Evolutionary conservation across 164 flowering plant species (phyloP), one percentile per base, ranked within the genome.

Genomic region (Umbellularia californica): DNA sequence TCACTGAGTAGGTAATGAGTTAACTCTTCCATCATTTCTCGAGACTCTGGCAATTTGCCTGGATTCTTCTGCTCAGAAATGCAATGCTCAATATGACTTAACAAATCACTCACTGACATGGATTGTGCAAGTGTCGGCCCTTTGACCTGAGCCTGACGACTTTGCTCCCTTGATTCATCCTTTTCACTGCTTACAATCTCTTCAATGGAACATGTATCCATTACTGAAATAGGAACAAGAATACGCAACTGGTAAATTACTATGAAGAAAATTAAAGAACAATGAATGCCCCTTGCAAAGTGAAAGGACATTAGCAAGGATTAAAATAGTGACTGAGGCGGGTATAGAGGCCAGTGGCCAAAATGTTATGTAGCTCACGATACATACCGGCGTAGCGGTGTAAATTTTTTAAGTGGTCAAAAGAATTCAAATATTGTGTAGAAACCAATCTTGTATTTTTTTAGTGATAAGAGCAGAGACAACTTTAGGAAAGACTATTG

Each of bases 31-130:
- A 93, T 80, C 72, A 84, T 83, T 58, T 80, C 85, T 55, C 76
- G 82, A 81, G 79, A 78, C 71, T 80, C 83, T 22, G 80, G 73
- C 1, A 86, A 82, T 79, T 84, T 84, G 24, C 87, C 86, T 14
- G 89, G 78, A 9, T 80, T 85, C 79, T 78, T 82, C 78, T 88
- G 93, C 51, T 90, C 94, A 30, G 95, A 85, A 68, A 91, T 79
- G 74, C 90, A 81, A 52, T 82, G 70, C 71, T 81, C 98, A 72
- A 92, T 87, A 78, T 90, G 97, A 82, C 71, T 87, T 83, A 90
- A 82, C 58, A 92, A 84, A 80, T 92, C 97, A 75, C 79, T 88
- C 90, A 89, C 83, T 11, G 95, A 92, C 88, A 92, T 90, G 27
- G 96, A 87, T 19, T 83, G 86, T 22, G 70, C 87, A 7, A 93